Evolutionary conservation across 2,329 filamentous ascomycete genomes (phyloP).

Genomic region (Huntiella bhutanensis): DNA sequence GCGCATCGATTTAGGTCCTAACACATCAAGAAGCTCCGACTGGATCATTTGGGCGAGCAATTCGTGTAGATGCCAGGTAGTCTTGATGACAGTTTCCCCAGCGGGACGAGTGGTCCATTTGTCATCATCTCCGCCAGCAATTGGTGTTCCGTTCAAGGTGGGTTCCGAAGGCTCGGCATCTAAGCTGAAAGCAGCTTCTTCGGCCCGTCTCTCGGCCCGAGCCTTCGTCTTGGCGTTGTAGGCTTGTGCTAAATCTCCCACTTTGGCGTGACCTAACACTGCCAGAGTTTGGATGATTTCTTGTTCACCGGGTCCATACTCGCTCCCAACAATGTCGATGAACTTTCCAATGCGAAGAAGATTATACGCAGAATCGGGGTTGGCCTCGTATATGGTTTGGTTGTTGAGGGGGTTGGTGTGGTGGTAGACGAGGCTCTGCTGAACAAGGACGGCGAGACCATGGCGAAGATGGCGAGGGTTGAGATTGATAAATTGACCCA

Average conservation of each 20-base stretch:
- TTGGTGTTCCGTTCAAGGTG: slow-evolving; percentile 9
- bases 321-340: slow-evolving; percentile 51
- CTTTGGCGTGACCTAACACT: slow-evolving; percentile 55
- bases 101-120: slow-evolving; percentile 15
- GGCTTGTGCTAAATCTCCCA: slow-evolving; percentile 49
- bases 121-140: slow-evolving; percentile 16
- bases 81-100: slow-evolving; percentile 22
- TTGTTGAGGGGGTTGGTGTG: slow-evolving; percentile 36
- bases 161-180: slow-evolving; percentile 1
- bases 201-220: slow-evolving; percentile 10
- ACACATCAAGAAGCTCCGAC: slow-evolving; percentile 48
- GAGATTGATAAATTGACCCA: slow-evolving; percentile 55
- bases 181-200: slow-evolving; percentile 13
- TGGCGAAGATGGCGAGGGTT: slow-evolving; percentile 58
- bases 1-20: slow-evolving; percentile 36
- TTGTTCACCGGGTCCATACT: slow-evolving; percentile 56
- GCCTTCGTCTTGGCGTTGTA: slow-evolving; percentile 25
- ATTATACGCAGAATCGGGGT: slow-evolving; percentile 61
- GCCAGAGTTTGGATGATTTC: slow-evolving; percentile 59
- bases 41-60: slow-evolving; percentile 37
- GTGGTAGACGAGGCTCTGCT: slow-evolving; percentile 72
- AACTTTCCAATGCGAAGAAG: slow-evolving; percentile 69
- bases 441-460: slow-evolving; percentile 66
- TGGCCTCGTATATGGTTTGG: slow-evolving; percentile 64
- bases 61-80: slow-evolving; percentile 29